Conservation (phyloP, 2,329 filamentous ascomycete genomes). For the Diaporthe aspalathi region DNA sequence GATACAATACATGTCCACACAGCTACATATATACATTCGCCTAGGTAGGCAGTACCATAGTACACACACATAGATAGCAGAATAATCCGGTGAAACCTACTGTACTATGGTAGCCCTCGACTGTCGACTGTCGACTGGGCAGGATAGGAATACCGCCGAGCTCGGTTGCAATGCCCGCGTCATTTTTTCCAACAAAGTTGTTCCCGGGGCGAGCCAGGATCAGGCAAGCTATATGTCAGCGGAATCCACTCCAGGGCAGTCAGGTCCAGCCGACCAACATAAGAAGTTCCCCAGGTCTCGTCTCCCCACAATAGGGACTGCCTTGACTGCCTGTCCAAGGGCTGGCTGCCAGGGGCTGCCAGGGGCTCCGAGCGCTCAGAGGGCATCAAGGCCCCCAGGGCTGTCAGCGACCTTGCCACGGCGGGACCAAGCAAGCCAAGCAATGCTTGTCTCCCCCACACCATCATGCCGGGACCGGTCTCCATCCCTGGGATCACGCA, state of each 20-base stretch:
- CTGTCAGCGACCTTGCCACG: constrained; percentile 28
- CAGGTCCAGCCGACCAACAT: neutral
- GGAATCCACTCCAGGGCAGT: constrained; percentile 17
- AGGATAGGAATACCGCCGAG: constrained; percentile 32
- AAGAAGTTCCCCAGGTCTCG: constrained; percentile 23
- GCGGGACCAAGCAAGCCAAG: constrained; percentile 19
- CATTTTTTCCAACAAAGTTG: constrained; percentile 7
- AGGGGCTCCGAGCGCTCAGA: neutral
- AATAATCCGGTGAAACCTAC: neutral
- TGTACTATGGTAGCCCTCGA: neutral
- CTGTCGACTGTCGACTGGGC: neutral
- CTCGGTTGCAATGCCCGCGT: constrained; percentile 24
- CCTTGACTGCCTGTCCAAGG: neutral
- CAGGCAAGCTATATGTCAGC: constrained; percentile 25
- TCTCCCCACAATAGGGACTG: constrained; percentile 26
- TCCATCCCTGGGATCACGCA: constrained; percentile 3
- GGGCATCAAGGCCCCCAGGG: constrained; percentile 32
- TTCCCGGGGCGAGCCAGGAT: neutral
- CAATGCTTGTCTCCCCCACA: constrained; percentile 31
- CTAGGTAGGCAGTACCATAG: too few species aligned
- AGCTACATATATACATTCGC: too few species aligned
- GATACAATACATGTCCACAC: neutral
- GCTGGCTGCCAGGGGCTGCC: neutral
- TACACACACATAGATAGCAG: neutral
- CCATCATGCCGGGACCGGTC: constrained; percentile 13